phyloP scores from a whole-genome alignment of 331 rosid species.

The Malus hybrid region DNA sequence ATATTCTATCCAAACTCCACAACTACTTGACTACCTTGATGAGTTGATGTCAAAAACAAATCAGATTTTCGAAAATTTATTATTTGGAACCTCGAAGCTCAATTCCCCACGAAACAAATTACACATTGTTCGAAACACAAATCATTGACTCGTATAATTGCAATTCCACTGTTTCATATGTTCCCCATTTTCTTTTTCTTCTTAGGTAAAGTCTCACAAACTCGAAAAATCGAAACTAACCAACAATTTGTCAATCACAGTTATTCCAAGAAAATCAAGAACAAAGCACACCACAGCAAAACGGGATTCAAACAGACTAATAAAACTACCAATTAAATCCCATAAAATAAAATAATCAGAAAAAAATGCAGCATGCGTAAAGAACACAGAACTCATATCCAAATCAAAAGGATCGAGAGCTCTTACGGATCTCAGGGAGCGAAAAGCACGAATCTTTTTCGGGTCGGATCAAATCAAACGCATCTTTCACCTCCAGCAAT shows the following conservation, averaged over 20 bases:
- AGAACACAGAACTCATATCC: background rate
- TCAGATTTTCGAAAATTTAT: background rate
- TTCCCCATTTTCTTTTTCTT: background rate
- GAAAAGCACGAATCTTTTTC: slow-evolving; percentile 3
- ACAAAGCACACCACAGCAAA: background rate
- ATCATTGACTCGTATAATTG: background rate
- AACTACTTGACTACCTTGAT: background rate
- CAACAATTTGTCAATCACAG: background rate
- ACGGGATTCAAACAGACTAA: background rate
- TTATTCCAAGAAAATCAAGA: background rate
- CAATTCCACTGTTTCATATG: background rate
- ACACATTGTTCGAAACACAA: background rate
- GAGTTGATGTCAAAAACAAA: background rate
- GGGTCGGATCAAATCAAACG: slow-evolving; percentile 10
- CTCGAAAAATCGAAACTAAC: background rate
- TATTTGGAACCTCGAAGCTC: background rate
- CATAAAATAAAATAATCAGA: background rate
- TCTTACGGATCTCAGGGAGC: slow-evolving; percentile 26
- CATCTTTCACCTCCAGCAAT: slow-evolving; percentile 8
- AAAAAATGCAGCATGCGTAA: background rate
- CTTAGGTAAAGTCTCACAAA: background rate
- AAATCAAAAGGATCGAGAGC: background rate
- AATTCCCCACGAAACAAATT: background rate
- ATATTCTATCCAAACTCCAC: background rate
- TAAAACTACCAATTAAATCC: background rate